Evolutionary conservation across 2,329 filamentous ascomycete species (phyloP).

Genomic region (Fusarium globosum): DNA sequence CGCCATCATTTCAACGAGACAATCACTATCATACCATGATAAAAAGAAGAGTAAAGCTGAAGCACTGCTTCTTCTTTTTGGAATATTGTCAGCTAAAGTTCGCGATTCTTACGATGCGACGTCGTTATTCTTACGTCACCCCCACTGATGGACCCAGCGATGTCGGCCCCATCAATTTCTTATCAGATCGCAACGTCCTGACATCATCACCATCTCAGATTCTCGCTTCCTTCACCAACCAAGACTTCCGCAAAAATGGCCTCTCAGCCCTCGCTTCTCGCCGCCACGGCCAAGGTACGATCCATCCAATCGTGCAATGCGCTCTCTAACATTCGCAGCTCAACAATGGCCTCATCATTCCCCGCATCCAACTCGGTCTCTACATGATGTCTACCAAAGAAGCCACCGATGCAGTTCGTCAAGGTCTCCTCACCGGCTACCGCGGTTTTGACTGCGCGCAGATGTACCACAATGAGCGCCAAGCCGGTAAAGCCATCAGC

Average conservation of each 20-base stretch:
- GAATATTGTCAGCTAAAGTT: neutral
- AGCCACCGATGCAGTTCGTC: conserved; percentile 66
- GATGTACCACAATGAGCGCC: conserved; percentile 75
- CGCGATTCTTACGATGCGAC: neutral
- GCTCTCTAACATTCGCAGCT: conserved; percentile 55
- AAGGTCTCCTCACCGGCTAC: conserved; percentile 65
- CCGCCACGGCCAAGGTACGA: conserved; percentile 38
- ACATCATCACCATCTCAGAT: conserved; percentile 1
- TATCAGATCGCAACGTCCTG: conserved; percentile 13
- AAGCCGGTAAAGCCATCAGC: conserved; percentile 73
- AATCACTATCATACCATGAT: too few species aligned
- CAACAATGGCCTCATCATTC: conserved; percentile 73
- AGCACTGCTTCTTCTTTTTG: neutral
- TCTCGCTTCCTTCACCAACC: neutral
- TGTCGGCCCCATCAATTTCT: conserved; percentile 12
- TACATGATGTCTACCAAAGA: conserved; percentile 76
- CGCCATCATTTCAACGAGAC: too few species aligned
- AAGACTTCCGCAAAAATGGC: conserved; percentile 25
- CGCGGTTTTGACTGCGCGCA: conserved; percentile 65
- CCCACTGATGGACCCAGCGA: conserved; percentile 7
- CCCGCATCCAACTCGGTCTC: conserved; percentile 78
- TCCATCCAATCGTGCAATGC: accelerated
- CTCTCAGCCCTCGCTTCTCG: conserved; percentile 36
- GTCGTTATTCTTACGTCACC: conserved; percentile 12
- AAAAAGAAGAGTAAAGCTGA: neutral